Percentiles rank a stretch among this genome's conserved stretches.
phyloP scores from a whole-genome alignment of 202 grass and related monocot species.

The Cymbopogon flexuosus region DNA sequence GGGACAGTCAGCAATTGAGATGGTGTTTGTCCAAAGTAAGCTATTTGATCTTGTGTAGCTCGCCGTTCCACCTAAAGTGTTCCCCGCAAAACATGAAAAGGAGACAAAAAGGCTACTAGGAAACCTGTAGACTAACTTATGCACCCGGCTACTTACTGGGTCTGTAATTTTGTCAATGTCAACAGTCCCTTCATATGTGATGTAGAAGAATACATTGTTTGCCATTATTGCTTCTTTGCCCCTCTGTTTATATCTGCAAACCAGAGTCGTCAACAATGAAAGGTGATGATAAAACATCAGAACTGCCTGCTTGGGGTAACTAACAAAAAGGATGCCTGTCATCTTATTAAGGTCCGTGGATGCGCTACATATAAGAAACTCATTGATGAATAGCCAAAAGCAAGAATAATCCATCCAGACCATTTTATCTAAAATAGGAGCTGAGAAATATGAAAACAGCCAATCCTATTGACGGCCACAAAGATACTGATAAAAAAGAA shows the following conservation, averaged over 20 bases:
- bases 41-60: constrained; percentile 97
- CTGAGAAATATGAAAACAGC: constrained; percentile 11
- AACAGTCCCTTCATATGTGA: constrained; percentile 97
- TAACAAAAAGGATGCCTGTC: not conserved
- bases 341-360: not conserved
- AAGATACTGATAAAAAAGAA: not conserved
- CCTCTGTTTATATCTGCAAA: constrained; percentile 90
- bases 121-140: constrained; percentile 21
- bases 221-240: constrained; percentile 77
- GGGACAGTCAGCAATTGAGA: constrained; percentile 78
- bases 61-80: constrained; percentile 65
- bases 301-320: constrained; percentile 11
- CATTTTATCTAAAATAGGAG: constrained; percentile 19
- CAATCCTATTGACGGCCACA: not conserved
- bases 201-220: constrained; percentile 99
- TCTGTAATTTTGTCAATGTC: constrained; percentile 93
- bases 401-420: constrained; percentile 5
- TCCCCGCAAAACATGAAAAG: constrained; percentile 40
- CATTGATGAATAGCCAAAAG: not conserved
- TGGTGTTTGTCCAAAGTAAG: constrained; percentile 98
- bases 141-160: constrained; percentile 55
- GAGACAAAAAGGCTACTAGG: constrained; percentile 15
- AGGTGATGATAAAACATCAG: constrained; percentile 24
- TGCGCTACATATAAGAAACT: not conserved
- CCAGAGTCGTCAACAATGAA: constrained; percentile 15